Conservation (phyloP, 208 protist genomes). For the Vickermania ingenoplastis region DNA sequence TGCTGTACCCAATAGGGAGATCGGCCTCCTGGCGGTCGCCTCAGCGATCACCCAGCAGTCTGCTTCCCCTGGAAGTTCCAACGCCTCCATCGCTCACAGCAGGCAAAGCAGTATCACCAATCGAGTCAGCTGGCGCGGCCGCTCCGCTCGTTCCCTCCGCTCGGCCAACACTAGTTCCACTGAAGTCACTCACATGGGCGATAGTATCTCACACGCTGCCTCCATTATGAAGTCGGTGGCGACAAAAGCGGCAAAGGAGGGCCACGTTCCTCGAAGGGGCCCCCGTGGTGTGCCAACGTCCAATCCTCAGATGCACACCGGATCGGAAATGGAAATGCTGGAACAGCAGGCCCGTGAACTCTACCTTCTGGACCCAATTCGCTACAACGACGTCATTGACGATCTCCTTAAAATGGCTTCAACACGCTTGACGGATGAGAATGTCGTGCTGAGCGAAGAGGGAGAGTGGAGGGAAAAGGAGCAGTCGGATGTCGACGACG, state of each 20-base stretch:
- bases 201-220: neutral
- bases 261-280: neutral
- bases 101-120: neutral
- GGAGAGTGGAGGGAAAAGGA: neutral
- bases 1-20: neutral
- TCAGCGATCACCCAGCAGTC: neutral
- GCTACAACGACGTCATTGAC: conserved; percentile 76
- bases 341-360: conserved; percentile 61
- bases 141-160: neutral
- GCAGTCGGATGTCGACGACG: too few relatives aligned
- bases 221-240: neutral
- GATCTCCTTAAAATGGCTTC: conserved; percentile 41
- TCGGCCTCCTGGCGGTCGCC: neutral
- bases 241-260: neutral
- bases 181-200: neutral
- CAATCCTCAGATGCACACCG: neutral
- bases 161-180: neutral
- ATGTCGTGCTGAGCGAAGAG: neutral
- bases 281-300: neutral
- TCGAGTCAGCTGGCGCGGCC: neutral
- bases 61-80: neutral
- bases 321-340: conserved; percentile 40
- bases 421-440: conserved; percentile 12
- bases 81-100: neutral
- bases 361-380: conserved; percentile 64